A percentile compares a stretch with the other conserved stretches of the same genome.
phyloP scores from a whole-genome alignment of 768 basidiomycete genomes.

The Boletales sp. region DNA sequence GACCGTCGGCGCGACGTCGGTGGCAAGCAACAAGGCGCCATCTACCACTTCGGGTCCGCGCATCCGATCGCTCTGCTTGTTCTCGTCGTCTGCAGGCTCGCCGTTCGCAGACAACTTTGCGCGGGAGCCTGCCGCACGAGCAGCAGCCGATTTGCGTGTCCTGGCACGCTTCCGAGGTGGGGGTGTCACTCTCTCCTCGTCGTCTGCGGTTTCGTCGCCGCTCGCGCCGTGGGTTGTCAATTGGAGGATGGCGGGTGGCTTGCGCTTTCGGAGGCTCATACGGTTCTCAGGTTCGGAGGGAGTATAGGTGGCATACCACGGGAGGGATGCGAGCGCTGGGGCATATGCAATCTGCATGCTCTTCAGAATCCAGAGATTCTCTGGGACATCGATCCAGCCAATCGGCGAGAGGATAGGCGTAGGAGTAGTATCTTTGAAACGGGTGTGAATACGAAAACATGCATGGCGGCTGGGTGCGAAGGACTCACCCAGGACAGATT shows the following conservation, averaged over 20 bases:
- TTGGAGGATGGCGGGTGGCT: slow-evolving; percentile 19
- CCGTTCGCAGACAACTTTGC: slow-evolving; percentile 3
- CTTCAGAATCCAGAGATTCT: slow-evolving; percentile 33
- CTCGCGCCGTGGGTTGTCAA: slow-evolving; percentile 30
- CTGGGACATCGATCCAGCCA: slow-evolving; percentile 31
- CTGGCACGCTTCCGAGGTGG: slow-evolving; percentile 30
- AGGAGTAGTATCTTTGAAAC: slow-evolving; percentile 22
- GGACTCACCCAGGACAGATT: slow-evolving; percentile 51
- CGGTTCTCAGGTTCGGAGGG: slow-evolving; percentile 28
- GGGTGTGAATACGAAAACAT: slow-evolving; percentile 4
- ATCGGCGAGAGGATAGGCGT: slow-evolving; percentile 34
- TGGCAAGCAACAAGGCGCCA: slow-evolving; percentile 13
- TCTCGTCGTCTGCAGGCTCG: slow-evolving; percentile 5
- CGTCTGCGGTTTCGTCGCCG: slow-evolving; percentile 31
- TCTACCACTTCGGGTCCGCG: background rate
- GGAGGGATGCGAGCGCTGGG: slow-evolving; percentile 16
- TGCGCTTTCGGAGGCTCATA: slow-evolving; percentile 33
- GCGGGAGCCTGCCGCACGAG: slow-evolving; percentile 6
- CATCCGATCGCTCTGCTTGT: slow-evolving; percentile 1
- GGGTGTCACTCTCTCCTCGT: slow-evolving; percentile 26
- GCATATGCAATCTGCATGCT: slow-evolving; percentile 30
- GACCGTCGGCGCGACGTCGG: slow-evolving; percentile 10
- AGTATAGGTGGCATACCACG: slow-evolving; percentile 32
- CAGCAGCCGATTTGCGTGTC: slow-evolving; percentile 21
- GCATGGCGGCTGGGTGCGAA: background rate